Conservation (phyloP, 306 rosid species). For the Lotus japonicus region DNA sequence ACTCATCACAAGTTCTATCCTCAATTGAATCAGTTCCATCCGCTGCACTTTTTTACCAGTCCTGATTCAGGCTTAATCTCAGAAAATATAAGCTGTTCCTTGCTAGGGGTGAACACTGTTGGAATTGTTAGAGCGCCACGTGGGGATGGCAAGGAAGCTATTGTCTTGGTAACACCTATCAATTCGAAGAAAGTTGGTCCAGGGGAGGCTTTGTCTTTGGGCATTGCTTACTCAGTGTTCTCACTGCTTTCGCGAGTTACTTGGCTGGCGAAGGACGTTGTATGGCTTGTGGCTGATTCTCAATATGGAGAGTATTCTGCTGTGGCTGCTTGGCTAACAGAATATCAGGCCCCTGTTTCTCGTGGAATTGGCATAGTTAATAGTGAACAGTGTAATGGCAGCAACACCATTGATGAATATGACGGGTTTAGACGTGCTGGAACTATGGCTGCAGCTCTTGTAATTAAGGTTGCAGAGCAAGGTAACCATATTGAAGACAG, state of each 20-base stretch:
- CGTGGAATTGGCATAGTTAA: constrained; percentile 19
- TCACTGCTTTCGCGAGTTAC: constrained; percentile 79
- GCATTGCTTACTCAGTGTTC: constrained; percentile 78
- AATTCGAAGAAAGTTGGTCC: constrained; percentile 40
- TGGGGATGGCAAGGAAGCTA: constrained; percentile 97
- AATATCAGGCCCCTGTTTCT: constrained; percentile 70
- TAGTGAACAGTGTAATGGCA: constrained; percentile 48
- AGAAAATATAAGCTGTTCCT: constrained; percentile 59
- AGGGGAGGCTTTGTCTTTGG: constrained; percentile 73
- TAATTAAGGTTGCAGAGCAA: constrained; percentile 64
- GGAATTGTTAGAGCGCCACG: constrained; percentile 93
- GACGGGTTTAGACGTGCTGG: constrained; percentile 86
- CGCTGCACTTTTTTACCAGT: constrained; percentile 70
- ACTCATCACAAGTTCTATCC: constrained; percentile 71
- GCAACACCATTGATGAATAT: constrained; percentile 21
- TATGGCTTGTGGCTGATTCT: constrained; percentile 92
- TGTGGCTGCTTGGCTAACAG: constrained; percentile 87
- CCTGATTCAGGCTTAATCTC: constrained; percentile 49
- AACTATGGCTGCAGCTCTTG: constrained; percentile 93
- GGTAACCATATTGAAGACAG: constrained; percentile 59
- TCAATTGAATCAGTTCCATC: constrained; percentile 53
- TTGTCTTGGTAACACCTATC: constrained; percentile 86
- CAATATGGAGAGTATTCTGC: constrained; percentile 70
- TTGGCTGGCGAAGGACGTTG: constrained; percentile 89
- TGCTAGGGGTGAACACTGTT: constrained; percentile 57